Evolutionary conservation across 805 yeast genomes (phyloP).

Genomic region (Saccharomycopsis babjevae): DNA sequence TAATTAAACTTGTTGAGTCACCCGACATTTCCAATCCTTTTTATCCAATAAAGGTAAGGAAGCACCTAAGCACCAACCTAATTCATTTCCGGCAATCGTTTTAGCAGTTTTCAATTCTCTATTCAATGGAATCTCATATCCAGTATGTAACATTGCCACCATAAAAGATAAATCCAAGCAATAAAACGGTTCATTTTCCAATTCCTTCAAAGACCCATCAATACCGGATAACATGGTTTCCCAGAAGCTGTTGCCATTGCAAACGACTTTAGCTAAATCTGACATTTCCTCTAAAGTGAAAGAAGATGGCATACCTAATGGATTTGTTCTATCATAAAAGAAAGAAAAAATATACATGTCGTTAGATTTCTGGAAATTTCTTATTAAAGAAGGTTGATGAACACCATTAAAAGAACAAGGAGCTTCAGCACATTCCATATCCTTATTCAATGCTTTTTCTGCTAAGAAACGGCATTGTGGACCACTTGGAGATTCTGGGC

Average conservation of each 20-base stretch:
- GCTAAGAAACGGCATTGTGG: slow-evolving; percentile 83
- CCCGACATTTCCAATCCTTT: slow-evolving; percentile 58
- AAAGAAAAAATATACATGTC: slow-evolving; percentile 89
- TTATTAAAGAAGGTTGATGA: slow-evolving; percentile 85
- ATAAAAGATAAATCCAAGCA: slow-evolving; percentile 88
- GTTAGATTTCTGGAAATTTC: slow-evolving; percentile 57
- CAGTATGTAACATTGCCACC: slow-evolving; percentile 85
- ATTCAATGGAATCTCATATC: slow-evolving; percentile 85
- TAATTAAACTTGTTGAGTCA: not conserved
- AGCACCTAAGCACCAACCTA: slow-evolving; percentile 99
- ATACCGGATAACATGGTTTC: slow-evolving; percentile 52
- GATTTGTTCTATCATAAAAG: slow-evolving; percentile 90
- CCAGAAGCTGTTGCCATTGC: slow-evolving; percentile 77
- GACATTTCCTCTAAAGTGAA: slow-evolving; percentile 78
- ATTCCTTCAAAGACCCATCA: slow-evolving; percentile 53
- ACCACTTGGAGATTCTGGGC: slow-evolving; percentile 55
- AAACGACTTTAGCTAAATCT: slow-evolving; percentile 74
- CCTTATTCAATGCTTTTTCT: slow-evolving; percentile 76
- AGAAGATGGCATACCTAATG: slow-evolving; percentile 87
- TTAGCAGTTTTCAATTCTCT: slow-evolving; percentile 91
- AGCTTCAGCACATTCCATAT: slow-evolving; percentile 54
- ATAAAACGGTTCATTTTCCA: slow-evolving; percentile 82
- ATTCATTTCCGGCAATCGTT: slow-evolving; percentile 77
- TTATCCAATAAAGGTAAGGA: slow-evolving; percentile 79
- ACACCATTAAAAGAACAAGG: slow-evolving; percentile 97